Evolutionary conservation across 768 basidiomycete species (phyloP).

Genomic region (Erythrobasidium yunnanense): DNA sequence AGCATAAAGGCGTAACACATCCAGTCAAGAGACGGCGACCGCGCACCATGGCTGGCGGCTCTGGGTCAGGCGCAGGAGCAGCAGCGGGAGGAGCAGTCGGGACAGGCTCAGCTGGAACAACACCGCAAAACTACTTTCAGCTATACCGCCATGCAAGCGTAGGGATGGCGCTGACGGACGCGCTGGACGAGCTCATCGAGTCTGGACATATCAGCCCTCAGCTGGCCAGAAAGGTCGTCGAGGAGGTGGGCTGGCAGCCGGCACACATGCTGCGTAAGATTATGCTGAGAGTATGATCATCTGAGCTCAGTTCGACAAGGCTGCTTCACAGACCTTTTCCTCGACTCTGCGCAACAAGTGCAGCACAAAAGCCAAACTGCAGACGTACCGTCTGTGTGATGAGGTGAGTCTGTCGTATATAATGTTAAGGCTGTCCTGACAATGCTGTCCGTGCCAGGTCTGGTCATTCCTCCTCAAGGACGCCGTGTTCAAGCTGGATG

Average conservation of each 20-base stretch:
- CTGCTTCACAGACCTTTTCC: constrained; percentile 79
- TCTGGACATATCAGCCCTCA: constrained; percentile 94
- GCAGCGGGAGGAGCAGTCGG: neutral
- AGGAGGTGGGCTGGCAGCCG: constrained; percentile 75
- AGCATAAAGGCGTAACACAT: too few species aligned
- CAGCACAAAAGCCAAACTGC: constrained; percentile 82
- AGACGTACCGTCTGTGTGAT: constrained; percentile 84
- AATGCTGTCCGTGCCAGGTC: constrained; percentile 45
- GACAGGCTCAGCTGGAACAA: neutral
- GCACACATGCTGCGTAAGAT: too few species aligned
- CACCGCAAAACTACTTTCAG: constrained; percentile 4
- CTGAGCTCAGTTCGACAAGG: constrained; percentile 78
- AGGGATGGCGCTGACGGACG: constrained; percentile 93
- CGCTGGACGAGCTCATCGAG: constrained; percentile 94
- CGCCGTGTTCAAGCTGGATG: constrained; percentile 86
- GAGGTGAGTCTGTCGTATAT: constrained; percentile 46
- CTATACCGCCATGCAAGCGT: constrained; percentile 52
- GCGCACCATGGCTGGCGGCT: too few species aligned
- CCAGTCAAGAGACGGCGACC: too few species aligned
- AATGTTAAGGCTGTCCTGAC: neutral
- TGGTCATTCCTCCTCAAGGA: constrained; percentile 98
- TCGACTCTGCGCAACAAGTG: constrained; percentile 93
- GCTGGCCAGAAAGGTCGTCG: constrained; percentile 94
- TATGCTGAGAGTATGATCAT: too few species aligned
- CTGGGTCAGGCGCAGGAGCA: constrained; percentile 2